Conservation (phyloP, 73 alveolate genomes). For the Breviolum minutum region DNA sequence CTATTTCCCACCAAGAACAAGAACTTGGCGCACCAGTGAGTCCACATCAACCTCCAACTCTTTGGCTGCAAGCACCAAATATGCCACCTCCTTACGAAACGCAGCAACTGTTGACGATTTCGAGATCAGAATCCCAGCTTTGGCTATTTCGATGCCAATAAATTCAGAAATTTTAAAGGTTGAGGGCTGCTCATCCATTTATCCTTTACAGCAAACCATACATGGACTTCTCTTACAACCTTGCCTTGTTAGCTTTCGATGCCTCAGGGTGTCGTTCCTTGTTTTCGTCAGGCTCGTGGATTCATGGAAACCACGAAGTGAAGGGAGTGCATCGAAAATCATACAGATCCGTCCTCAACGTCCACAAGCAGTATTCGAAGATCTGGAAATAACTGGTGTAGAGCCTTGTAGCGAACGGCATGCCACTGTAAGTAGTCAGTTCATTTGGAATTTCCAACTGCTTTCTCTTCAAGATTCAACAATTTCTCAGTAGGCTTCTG, state of each 20-base stretch:
- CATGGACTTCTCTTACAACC: not conserved
- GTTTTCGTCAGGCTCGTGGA: too few relatives aligned
- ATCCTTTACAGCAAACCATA: not conserved
- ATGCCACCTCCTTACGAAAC: not conserved
- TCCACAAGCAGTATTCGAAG: constrained; percentile 4
- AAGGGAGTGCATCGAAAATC: not conserved
- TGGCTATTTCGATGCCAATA: not conserved
- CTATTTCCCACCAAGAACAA: not conserved
- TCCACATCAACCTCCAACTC: constrained; percentile 8
- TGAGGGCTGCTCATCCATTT: not conserved
- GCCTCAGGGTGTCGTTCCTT: too few relatives aligned
- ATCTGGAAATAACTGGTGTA: constrained; percentile 11
- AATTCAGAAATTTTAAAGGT: not conserved
- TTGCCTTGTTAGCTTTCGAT: too few relatives aligned
- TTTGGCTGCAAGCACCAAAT: not conserved
- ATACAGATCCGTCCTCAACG: not conserved
- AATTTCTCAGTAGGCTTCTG: not conserved
- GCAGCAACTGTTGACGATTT: not conserved
- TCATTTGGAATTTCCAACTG: too few relatives aligned
- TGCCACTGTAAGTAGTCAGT: too few relatives aligned
- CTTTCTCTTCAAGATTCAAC: too few relatives aligned
- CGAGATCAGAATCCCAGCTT: not conserved
- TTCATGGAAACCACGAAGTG: too few relatives aligned
- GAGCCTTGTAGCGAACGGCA: not conserved
- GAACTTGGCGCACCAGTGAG: not conserved